Evolutionary conservation across 1,284 basidiomycete genomes (phyloP).

Genomic region (Kwoniella shivajii): DNA sequence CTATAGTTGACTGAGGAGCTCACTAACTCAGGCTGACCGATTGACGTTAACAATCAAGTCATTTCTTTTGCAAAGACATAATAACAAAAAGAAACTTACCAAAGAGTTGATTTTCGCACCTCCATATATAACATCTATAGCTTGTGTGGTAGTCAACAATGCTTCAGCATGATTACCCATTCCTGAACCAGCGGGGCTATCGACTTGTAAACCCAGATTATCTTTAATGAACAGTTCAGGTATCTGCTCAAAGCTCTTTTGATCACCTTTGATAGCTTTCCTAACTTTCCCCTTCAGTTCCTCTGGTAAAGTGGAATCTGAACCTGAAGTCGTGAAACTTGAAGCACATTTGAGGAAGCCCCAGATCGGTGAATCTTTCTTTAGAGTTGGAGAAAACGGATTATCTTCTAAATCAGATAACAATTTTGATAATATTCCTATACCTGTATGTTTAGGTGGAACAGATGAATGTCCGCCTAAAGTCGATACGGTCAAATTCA

Average conservation of each 20-base stretch:
- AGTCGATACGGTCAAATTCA: slow-evolving; percentile 24
- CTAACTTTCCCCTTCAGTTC: slow-evolving; percentile 19
- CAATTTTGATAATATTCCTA: slow-evolving; percentile 29
- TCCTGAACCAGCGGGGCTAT: slow-evolving; percentile 16
- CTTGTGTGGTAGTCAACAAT: slow-evolving; percentile 44
- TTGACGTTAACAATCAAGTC: slow-evolving; percentile 3
- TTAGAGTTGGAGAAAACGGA: slow-evolving; percentile 35
- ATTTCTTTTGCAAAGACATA: no score
- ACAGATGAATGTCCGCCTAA: slow-evolving; percentile 30
- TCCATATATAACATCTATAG: slow-evolving; percentile 45
- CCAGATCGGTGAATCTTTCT: slow-evolving; percentile 31
- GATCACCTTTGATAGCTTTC: slow-evolving; percentile 25
- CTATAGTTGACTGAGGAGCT: slow-evolving; percentile 46
- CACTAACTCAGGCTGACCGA: slow-evolving; percentile 39
- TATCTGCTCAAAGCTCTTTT: slow-evolving; percentile 35
- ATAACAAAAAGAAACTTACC: slow-evolving; percentile 15
- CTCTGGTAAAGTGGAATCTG: slow-evolving; percentile 24
- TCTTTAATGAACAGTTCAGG: slow-evolving; percentile 22
- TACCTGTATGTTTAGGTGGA: slow-evolving; percentile 41
- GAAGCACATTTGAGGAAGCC: slow-evolving; percentile 35
- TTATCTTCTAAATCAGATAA: slow-evolving; percentile 40
- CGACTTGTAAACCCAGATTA: slow-evolving; percentile 12
- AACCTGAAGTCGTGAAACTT: slow-evolving; percentile 26
- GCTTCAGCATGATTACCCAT: slow-evolving; percentile 14
- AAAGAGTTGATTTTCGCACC: slow-evolving; percentile 50